A percentile compares a stretch with the other conserved stretches of the same genome.
Evolutionary conservation across 495 filamentous ascomycete genomes (phyloP).

Genomic region (Paragyromitra xinjiangensis): DNA sequence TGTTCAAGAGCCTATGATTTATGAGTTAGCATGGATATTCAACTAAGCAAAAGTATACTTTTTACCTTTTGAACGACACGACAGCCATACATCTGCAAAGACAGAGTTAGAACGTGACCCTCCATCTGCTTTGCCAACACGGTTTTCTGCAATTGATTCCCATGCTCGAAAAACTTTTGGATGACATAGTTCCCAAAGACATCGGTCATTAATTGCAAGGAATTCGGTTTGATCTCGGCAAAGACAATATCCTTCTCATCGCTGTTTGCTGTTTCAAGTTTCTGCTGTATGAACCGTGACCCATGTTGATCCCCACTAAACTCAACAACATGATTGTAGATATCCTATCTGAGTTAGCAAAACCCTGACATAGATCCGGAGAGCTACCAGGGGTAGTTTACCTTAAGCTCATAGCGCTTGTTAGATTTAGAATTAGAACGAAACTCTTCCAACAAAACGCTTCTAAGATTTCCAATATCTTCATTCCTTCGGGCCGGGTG

Average conservation of each 20-base stretch:
- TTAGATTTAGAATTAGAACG: constrained; percentile 75
- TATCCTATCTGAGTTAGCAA: constrained; percentile 67
- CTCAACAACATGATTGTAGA: constrained; percentile 88
- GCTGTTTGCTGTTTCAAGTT: constrained; percentile 92
- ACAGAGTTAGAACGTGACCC: constrained; percentile 78
- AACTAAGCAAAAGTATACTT: constrained; percentile 6
- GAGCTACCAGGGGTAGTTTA: constrained; percentile 57
- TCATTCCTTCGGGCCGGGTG: constrained; percentile 67
- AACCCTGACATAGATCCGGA: not conserved
- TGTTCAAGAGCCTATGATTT: constrained; percentile 81
- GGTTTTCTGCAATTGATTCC: constrained; percentile 92
- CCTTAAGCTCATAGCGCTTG: constrained; percentile 85
- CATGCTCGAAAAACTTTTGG: constrained; percentile 97
- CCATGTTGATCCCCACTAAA: constrained; percentile 96
- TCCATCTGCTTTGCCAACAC: constrained; percentile 86
- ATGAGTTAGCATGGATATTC: constrained; percentile 49
- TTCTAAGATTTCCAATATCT: constrained; percentile 72
- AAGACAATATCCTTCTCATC: constrained; percentile 98
- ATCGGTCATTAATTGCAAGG: constrained; percentile 90
- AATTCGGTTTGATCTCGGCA: constrained; percentile 81
- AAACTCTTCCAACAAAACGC: constrained; percentile 81
- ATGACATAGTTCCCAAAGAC: constrained; percentile 99
- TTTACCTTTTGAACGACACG: constrained; percentile 91
- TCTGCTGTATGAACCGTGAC: constrained; percentile 94
- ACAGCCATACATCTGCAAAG: constrained; percentile 92